Percentiles rank a stretch among this genome's conserved stretches.
phyloP scores from a whole-genome alignment of 805 yeast genomes.

The Wickerhamomyces silvicola region DNA sequence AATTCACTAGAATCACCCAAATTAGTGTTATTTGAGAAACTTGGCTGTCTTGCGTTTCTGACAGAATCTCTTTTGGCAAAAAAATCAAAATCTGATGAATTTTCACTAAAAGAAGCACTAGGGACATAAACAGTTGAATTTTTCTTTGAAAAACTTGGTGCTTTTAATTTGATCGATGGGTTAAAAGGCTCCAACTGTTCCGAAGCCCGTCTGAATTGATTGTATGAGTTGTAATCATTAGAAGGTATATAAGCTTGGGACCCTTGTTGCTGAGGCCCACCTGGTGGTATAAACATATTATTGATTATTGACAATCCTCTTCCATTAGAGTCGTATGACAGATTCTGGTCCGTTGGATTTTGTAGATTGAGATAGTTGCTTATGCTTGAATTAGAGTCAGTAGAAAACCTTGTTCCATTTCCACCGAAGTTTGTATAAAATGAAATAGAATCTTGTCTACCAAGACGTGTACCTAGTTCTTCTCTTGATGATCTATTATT shows the following conservation, averaged over 20 bases:
- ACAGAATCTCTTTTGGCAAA: slow-evolving; percentile 21
- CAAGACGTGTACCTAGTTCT: slow-evolving; percentile 7
- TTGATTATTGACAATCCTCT: slow-evolving; percentile 21
- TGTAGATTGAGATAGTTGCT: slow-evolving; percentile 16
- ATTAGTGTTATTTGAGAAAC: slow-evolving; percentile 15
- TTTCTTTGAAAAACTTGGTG: slow-evolving; percentile 19
- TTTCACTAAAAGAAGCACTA: slow-evolving; percentile 13
- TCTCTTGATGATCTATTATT: not conserved
- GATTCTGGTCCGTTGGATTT: slow-evolving; percentile 8
- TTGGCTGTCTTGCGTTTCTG: slow-evolving; percentile 19
- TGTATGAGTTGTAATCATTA: slow-evolving; percentile 21
- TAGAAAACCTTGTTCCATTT: slow-evolving; percentile 21
- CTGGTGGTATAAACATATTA: slow-evolving; percentile 20
- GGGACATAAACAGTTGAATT: slow-evolving; percentile 7
- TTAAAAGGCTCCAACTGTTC: slow-evolving; percentile 45
- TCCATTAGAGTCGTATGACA: slow-evolving; percentile 17
- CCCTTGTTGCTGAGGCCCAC: slow-evolving; percentile 3
- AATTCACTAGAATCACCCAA: slow-evolving; percentile 21
- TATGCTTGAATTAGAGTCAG: slow-evolving; percentile 23
- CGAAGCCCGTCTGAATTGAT: slow-evolving; percentile 35
- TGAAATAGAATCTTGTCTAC: slow-evolving; percentile 23
- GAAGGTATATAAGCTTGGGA: slow-evolving; percentile 9
- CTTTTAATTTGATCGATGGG: slow-evolving; percentile 26
- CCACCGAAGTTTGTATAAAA: slow-evolving; percentile 18
- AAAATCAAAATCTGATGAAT: slow-evolving; percentile 18